Evolutionary conservation across 139 green algal genomes (phyloP), one percentile per base, ranked within the genome.

Genomic region (Zygnema cylindricum): DNA sequence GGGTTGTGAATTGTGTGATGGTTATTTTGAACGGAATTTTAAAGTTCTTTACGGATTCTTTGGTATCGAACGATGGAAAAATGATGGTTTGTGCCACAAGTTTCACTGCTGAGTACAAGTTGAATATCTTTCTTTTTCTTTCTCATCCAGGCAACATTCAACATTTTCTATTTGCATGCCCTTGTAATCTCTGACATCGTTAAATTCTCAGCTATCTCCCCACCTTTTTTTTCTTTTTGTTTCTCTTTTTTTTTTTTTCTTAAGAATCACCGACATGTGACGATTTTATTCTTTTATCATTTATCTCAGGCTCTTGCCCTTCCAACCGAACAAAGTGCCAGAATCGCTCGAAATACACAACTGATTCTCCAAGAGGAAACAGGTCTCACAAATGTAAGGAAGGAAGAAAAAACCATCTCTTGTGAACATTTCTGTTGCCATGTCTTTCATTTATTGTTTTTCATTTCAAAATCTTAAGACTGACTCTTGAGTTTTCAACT

Each of bases 281-380:
- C n/a, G n/a, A n/a, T n/a, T n/a, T n/a, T n/a, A n/a, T n/a, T 77
- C 23, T 40, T 43, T n/a, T 22, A 38, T 2, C 49, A 38, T 25
- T 38, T 39, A 1, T 33, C 42, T 3, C 57, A 88, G 82, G 86
- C 94, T 7, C 87, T 96, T n/a, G 94, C 94, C 0, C 91, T 96
- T 42, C 94, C 94, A 43, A 94, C 94, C 2, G 94, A 96, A 40
- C 92, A 91, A 79, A 92, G 76, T 21, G 91, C 94, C 0, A 81
- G 93, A 23, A 86, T 96, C 71, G 94, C 94, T 2, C 90, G 94
- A 77, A 95, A 93, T 77, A 96, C 94, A 69, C 94, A 96, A 88
- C 90, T 95, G 11, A 95, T 96, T 43, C 87, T 96, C n/a, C 89
- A 93, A 71, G 93, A 96, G 43, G 94, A 96, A 82, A 92, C 94